These are phyloP conservation scores for Aureobasidium sp. DNA, from an alignment of 2,329 filamentous ascomycete species.

Conservation along the genomic window DNA sequence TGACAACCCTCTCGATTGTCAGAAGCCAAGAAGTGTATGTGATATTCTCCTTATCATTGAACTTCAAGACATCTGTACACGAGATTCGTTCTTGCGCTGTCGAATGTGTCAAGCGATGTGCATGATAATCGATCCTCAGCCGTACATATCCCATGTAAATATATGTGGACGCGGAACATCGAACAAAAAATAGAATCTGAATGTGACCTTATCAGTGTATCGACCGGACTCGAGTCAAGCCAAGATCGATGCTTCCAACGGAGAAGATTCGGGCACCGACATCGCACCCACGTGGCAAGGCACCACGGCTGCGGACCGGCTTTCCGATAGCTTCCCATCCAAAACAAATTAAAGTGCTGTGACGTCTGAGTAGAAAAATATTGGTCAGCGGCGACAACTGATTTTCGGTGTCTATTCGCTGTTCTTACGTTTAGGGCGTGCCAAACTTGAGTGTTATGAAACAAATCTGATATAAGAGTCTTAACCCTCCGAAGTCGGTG, in stretches of 20 bases:
- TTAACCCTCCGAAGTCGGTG: neutral
- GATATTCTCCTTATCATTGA: too few relatives aligned
- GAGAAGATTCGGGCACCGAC: neutral
- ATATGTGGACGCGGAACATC: too few relatives aligned
- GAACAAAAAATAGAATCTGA: too few relatives aligned
- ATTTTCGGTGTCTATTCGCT: neutral
- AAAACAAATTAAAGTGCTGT: conserved; percentile 1
- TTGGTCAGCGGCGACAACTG: neutral
- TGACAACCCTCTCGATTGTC: too few relatives aligned
- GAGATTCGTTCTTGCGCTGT: too few relatives aligned
- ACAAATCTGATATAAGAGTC: neutral
- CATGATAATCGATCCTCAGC: too few relatives aligned
- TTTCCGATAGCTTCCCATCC: neutral
- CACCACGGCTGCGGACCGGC: neutral
- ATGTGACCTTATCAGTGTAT: too few relatives aligned
- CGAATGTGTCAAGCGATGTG: too few relatives aligned
- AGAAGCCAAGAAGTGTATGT: too few relatives aligned
- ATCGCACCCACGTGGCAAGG: conserved; percentile 2
- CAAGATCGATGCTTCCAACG: neutral
- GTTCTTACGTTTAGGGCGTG: neutral
- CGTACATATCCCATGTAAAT: too few relatives aligned
- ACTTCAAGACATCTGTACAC: too few relatives aligned
- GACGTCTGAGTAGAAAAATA: neutral
- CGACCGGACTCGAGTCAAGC: too few relatives aligned
- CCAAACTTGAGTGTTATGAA: neutral